Evolutionary conservation across 2,329 filamentous ascomycete species (phyloP).

Genomic region (Cryphonectria nitschkei): DNA sequence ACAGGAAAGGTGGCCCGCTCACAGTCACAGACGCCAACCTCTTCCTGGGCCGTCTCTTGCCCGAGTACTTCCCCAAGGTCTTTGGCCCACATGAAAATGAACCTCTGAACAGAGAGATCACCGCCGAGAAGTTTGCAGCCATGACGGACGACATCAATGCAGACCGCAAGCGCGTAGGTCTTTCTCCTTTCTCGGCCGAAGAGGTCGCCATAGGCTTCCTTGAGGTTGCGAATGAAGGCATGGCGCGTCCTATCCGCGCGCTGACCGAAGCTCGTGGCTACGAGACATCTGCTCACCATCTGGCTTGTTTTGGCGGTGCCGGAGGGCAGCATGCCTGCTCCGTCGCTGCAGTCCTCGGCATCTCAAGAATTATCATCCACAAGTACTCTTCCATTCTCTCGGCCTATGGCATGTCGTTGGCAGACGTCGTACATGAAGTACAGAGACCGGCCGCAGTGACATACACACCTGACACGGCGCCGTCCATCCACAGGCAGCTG

Average conservation of each 20-base stretch:
- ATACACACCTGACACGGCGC: slow-evolving; percentile 27
- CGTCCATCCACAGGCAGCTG: slow-evolving; percentile 30
- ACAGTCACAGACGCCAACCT: slow-evolving; percentile 71
- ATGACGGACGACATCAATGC: slow-evolving; percentile 43
- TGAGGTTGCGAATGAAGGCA: slow-evolving; percentile 72
- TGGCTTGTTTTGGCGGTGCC: slow-evolving; percentile 53
- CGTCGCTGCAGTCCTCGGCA: slow-evolving; percentile 46
- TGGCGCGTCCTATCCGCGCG: slow-evolving; percentile 71
- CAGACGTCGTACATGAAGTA: slow-evolving; percentile 41
- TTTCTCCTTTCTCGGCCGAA: slow-evolving; percentile 32
- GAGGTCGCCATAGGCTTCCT: slow-evolving; percentile 68
- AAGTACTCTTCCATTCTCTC: slow-evolving; percentile 46
- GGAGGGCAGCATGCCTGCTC: slow-evolving; percentile 64
- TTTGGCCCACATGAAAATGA: slow-evolving; percentile 69
- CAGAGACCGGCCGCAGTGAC: slow-evolving; percentile 38
- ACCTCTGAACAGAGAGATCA: slow-evolving; percentile 43
- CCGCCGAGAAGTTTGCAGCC: slow-evolving; percentile 39
- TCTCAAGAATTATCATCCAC: slow-evolving; percentile 47
- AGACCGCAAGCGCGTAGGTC: slow-evolving; percentile 29
- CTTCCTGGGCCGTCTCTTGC: slow-evolving; percentile 57
- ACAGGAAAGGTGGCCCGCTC: slow-evolving; percentile 66
- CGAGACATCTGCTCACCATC: slow-evolving; percentile 46
- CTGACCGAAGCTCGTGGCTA: slow-evolving; percentile 54
- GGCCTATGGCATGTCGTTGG: slow-evolving; percentile 48
- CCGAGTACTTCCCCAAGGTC: slow-evolving; percentile 70